Conservation (phyloP, 768 basidiomycete species). For the Lentinula detonsa region DNA sequence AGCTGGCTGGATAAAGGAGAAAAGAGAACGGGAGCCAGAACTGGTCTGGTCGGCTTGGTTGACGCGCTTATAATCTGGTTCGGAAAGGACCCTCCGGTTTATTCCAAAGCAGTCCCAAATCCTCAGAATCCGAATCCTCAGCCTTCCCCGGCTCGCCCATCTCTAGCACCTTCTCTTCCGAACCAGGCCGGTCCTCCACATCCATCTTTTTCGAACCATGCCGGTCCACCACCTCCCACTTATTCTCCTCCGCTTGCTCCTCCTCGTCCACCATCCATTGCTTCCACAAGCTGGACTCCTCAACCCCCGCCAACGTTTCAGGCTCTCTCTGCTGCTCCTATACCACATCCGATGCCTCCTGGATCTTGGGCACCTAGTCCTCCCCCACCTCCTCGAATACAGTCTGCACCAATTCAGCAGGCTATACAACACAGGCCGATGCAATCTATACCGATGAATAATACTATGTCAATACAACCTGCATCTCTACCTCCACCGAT, state of each 20-base stretch:
- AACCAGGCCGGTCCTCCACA: conserved; percentile 17
- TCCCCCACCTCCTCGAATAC: conserved; percentile 6
- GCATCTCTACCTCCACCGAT: conserved; percentile 14
- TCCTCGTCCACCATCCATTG: conserved; percentile 6
- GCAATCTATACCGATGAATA: conserved; percentile 8
- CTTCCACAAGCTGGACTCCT: not conserved
- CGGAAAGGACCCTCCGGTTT: conserved; percentile 83
- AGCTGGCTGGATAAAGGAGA: conserved; percentile 75
- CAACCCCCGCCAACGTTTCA: not conserved
- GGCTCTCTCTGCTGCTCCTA: conserved; percentile 19
- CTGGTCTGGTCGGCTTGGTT: conserved; percentile 52
- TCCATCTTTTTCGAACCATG: conserved; percentile 13
- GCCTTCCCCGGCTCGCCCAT: conserved; percentile 21
- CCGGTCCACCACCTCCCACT: conserved; percentile 13
- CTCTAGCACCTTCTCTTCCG: conserved; percentile 13
- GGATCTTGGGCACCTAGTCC: conserved; percentile 15
- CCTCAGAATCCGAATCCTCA: conserved; percentile 9
- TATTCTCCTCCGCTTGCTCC: conserved; percentile 7
- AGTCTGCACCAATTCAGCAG: conserved; percentile 7
- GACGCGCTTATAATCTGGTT: conserved; percentile 79
- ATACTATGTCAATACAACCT: not conserved
- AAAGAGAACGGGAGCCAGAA: conserved; percentile 71
- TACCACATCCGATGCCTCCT: conserved; percentile 18
- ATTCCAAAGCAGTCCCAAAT: conserved; percentile 61
- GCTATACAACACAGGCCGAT: conserved; percentile 4